phyloP scores from a whole-genome alignment of 169 alveolate species.

The Plasmodium blacklocki region DNA sequence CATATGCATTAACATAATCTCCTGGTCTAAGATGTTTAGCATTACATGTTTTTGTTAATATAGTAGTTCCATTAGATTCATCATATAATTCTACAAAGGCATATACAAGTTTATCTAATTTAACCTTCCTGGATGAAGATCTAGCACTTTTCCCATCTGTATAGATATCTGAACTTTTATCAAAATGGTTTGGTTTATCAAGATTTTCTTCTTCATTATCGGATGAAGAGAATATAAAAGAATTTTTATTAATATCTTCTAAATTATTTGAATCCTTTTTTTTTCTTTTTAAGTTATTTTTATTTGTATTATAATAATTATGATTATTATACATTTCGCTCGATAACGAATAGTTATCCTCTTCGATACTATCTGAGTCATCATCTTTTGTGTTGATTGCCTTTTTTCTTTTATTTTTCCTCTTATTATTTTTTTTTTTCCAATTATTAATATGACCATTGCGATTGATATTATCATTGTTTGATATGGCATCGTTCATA shows the following conservation, averaged over 20 bases:
- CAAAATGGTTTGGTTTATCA: neutral
- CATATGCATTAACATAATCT: constrained; percentile 74
- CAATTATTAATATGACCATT: neutral
- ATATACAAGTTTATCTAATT: constrained; percentile 62
- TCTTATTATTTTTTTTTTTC: constrained; percentile 1
- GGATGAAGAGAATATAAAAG: neutral
- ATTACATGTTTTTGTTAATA: constrained; percentile 67
- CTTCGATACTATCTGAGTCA: too few species aligned
- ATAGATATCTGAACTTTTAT: neutral
- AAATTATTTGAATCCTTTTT: constrained; percentile 6
- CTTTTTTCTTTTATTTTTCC: neutral
- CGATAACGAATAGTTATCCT: too few species aligned
- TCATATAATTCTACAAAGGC: constrained; percentile 70
- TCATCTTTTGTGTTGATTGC: neutral
- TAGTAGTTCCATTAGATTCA: constrained; percentile 57
- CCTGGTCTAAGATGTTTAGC: constrained; percentile 71
- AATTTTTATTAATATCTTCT: neutral
- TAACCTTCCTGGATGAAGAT: constrained; percentile 63
- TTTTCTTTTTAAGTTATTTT: constrained; percentile 43
- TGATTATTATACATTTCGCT: neutral
- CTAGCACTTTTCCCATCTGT: constrained; percentile 52
- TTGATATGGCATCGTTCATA: neutral
- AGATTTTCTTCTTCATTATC: neutral
- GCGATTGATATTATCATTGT: neutral
- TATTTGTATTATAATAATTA: neutral